Evolutionary conservation across 331 rosid genomes (phyloP), one percentile per base, ranked within the genome.

Genomic region (Arachis monticola): DNA sequence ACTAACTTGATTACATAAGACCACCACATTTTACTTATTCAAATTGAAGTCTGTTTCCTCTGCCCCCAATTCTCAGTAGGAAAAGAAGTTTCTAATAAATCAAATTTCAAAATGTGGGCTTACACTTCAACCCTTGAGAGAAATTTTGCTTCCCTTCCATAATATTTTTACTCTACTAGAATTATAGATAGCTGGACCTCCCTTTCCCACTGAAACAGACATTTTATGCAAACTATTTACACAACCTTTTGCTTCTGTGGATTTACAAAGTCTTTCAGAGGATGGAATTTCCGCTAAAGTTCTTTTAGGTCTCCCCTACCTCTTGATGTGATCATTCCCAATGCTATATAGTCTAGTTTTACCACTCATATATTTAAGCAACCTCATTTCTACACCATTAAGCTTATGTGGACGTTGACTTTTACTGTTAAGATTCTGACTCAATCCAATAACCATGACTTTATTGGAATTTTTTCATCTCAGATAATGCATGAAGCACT

Each of bases 231-330:
- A 32, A 22, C 35, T 44, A 73, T 69, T 14, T 70, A 86, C 86
- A 78, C 90, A 89, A 80, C 72, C 53, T 59, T 73, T 42, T 82
- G 83, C 72, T 75, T 65, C 1, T 38, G 63, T 60, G 44, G 55
- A 60, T 38, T 83, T 70, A 53, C 75, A 61, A 13, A 32, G 35
- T 22, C 67, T 82, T 46, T 48, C 81, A 74, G 75, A 30, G 78
- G 77, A 63, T 69, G 73, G 40, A 35, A 35, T 35, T 35, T 35
- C 40, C 40, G 40, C 40, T 2, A 3, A 35, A 35, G 40, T 3
- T 35, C 4, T 35, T 35, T 35, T 35, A 35, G 40, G 40, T 35
- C 3, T 3, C 4, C 40, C 1, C 40, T 1, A 35, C 40, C 40
- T 35, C 40, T 35, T 35, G 40, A 35, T 65, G 71, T 52, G 44